Base-by-base conservation (phyloP, 225 moss, liverwort and hornwort genomes). In the Climacium dendroides region DNA sequence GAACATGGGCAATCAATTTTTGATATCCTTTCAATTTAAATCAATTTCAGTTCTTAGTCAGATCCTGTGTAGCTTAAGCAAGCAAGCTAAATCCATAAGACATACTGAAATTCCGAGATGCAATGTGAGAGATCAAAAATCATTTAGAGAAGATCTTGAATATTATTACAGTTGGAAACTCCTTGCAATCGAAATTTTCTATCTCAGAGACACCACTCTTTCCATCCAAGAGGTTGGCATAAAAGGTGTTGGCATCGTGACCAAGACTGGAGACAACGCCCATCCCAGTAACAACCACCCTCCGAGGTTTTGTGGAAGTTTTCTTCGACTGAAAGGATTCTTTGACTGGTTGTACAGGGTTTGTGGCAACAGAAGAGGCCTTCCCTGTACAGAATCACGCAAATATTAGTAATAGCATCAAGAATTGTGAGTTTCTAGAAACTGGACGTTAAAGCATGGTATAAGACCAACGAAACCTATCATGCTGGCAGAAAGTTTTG, bases 211-310 rank as follows among this genome's bases (percentile, higher is more conserved):
- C 88, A 55, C 97, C 97, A 91, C 95, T 97, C 85, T 92, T 92
- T 84, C 97, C 97, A 67, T 93, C 95, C 59, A 97, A 91, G 77
- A 97, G 95, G 87, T 95, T 97, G 62, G 94, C 92, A 87, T 97
- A 96, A 83, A 94, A 97, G 70, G 89, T 92, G 85, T 96, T 91
- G 11, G 95, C 91, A 63, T 97, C 93, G 84, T 95, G 96, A 88
- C 97, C 97, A 79, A 96, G 93, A 87, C 96, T 93, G n/a, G 97
- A 95, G 85, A 95, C 95, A 85, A 97, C 87, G 65, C 97, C 97
- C 97, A 97, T 97, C 66, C 97, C 97, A 63, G 97, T 97, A 52
- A 97, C 92, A 83, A 97, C 97, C 82, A 97, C 97, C 91, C 96
- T 92, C 86, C 97, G 94, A 50, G 89, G 90, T 94, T 95, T 96